These are phyloP conservation scores for Mortierella sp. DNA, from an alignment of 371 early-diverging fungal genomes.

Conservation along the genomic window DNA sequence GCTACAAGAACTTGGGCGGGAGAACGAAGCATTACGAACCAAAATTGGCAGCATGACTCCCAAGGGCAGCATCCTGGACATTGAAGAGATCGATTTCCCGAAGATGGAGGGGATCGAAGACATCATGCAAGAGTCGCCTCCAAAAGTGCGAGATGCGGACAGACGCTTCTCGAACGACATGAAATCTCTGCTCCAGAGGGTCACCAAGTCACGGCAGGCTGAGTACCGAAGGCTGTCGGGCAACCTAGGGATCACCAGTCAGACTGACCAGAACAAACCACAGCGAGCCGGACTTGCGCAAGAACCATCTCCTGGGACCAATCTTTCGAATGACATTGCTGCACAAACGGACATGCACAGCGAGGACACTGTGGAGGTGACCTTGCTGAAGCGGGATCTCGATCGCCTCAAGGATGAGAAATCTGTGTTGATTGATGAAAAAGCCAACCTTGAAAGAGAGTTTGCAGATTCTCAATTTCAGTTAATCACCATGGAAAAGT, in stretches of 20 bases:
- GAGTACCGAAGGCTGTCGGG: constrained; percentile 50
- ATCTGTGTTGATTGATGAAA: constrained; percentile 39
- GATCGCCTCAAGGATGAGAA: constrained; percentile 51
- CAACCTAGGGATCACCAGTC: constrained; percentile 18
- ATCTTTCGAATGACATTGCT: constrained; percentile 43
- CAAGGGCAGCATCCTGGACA: not conserved
- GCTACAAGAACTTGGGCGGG: constrained; percentile 30
- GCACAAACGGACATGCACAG: constrained; percentile 48
- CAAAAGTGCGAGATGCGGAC: constrained; percentile 36
- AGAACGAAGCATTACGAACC: constrained; percentile 28
- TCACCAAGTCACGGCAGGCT: constrained; percentile 34
- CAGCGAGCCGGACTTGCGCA: not conserved
- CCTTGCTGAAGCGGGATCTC: constrained; percentile 46
- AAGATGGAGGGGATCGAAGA: constrained; percentile 41
- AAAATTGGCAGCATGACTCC: constrained; percentile 16
- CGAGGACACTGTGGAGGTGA: constrained; percentile 47
- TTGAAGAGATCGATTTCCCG: constrained; percentile 38
- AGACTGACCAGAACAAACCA: not conserved
- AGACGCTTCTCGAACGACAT: constrained; percentile 50
- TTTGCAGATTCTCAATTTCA: constrained; percentile 44
- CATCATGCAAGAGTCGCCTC: constrained; percentile 52
- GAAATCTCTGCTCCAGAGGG: constrained; percentile 48
- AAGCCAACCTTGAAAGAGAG: constrained; percentile 29
- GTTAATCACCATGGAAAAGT: constrained; percentile 42
- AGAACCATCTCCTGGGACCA: constrained; percentile 15